Base-by-base conservation (phyloP, 306 rosid species). In the Sicyos edulis region DNA sequence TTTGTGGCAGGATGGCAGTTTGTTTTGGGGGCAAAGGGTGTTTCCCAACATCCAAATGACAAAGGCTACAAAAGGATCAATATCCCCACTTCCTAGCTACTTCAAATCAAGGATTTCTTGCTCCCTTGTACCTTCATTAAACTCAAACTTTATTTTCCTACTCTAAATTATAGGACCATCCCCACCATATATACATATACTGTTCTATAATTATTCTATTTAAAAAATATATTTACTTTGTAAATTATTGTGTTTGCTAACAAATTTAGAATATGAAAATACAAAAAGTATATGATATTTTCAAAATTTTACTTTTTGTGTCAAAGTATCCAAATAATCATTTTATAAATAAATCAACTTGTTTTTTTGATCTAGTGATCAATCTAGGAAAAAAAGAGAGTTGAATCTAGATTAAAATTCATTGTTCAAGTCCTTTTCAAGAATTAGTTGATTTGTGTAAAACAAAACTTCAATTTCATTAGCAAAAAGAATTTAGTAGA, bases 91-190 rank as follows among this genome's bases (percentile, higher is more conserved):
- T 68, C 75, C 79, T 53, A 47, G 64, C 66, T 78, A 78, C 80
- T 37, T 73, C 47, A 71, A 73, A 65, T 76, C 87, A 58, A 73
- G 49, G 54, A 80, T 86, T 65, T 85, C 90, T 22, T 85, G 91
- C 77, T 77, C 86, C 49, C 52, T 66, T 55, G 89, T 45, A 16
- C 16, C 17, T 66, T 62, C 21, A 15, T 29, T 64, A 34, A 74
- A 11, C 77, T 22, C 22, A 12, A 37, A 42, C 15, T 5, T 51
- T 15, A 0, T 52, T 47, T 50, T 44, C 15, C 49, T 60, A 5
- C 7, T 20, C 34, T 51, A 5, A 7, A n/a, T 53, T 71, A 53
- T 68, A 68, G 2, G 3, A 2, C 1, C 12, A 2, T 54, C n/a
- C n/a, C n/a, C n/a, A n/a, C 1, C 6, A 2, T 5, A 17, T 54